Conservation (phyloP, 2,329 filamentous ascomycete species). For the Parasarocladium wereldwijsianum region DNA sequence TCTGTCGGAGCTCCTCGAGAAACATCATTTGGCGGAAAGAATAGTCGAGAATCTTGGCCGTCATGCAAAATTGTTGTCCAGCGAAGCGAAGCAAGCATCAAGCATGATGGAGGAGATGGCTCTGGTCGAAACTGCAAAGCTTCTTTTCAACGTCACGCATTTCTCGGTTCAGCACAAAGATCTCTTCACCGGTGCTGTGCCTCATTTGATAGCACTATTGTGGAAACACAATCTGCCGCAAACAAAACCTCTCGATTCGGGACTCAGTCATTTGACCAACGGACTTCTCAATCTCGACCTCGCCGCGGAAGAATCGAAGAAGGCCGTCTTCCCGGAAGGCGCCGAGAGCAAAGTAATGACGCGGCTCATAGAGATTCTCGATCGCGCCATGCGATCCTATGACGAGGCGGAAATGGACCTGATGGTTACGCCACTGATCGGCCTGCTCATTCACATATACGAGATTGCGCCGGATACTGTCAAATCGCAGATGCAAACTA, state of each 20-base stretch:
- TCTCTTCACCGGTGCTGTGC: conserved; percentile 53
- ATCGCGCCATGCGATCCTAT: conserved; percentile 7
- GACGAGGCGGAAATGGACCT: conserved; percentile 6
- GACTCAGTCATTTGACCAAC: conserved; percentile 62
- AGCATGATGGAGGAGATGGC: conserved; percentile 64
- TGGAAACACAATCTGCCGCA: conserved; percentile 40
- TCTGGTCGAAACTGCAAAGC: conserved; percentile 68
- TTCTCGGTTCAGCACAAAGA: conserved; percentile 47
- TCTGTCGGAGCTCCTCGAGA: conserved; percentile 31
- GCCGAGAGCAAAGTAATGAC: conserved; percentile 45
- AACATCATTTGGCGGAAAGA: conserved; percentile 30
- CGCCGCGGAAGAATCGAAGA: conserved; percentile 33
- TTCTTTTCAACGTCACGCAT: conserved; percentile 79
- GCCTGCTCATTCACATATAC: conserved; percentile 5
- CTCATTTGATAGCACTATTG: conserved; percentile 57
- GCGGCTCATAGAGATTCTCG: conserved; percentile 18
- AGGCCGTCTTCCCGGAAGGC: conserved; percentile 51
- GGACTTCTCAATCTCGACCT: conserved; percentile 68
- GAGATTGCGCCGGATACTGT: conserved; percentile 6
- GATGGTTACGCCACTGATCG: conserved; percentile 7
- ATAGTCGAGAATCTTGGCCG: conserved; percentile 56
- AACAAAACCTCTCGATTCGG: conserved; percentile 54
- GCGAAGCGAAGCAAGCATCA: conserved; percentile 15
- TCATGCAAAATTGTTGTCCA: conserved; percentile 39
- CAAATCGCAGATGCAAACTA: conserved; percentile 4